Conservation (phyloP, 2,329 filamentous ascomycete genomes). For the Talaromyces piceae region DNA sequence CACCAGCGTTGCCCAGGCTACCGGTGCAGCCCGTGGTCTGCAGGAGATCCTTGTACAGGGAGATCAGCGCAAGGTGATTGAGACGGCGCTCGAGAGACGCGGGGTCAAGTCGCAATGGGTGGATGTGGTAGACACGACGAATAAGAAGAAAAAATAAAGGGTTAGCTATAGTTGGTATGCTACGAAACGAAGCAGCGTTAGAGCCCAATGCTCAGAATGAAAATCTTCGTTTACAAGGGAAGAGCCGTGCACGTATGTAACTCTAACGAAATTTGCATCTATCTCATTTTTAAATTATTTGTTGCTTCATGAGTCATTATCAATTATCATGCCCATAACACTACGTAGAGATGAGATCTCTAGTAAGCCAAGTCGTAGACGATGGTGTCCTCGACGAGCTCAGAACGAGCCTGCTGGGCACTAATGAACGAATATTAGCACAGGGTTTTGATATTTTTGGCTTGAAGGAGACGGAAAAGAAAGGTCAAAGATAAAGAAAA, state of each 20-base stretch:
- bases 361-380: neutral
- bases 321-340: no score
- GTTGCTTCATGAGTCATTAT: no score
- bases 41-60: constrained; percentile 64
- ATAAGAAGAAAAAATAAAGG: constrained; percentile 48
- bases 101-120: constrained; percentile 55
- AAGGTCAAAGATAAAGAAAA: no score
- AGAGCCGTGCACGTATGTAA: no score
- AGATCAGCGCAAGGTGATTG: constrained; percentile 54
- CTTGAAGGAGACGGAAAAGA: no score
- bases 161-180: no score
- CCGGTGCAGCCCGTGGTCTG: constrained; percentile 55
- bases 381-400: neutral
- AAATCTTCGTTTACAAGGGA: no score
- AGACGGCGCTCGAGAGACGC: constrained; percentile 52
- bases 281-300: no score
- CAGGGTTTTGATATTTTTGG: neutral
- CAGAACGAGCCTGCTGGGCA: neutral
- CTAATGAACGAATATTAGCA: neutral
- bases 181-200: no score
- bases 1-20: constrained; percentile 55
- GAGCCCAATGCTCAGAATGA: no score
- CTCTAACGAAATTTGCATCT: no score
- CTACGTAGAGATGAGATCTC: neutral
- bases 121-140: constrained; percentile 60